Evolutionary conservation across 768 basidiomycete genomes (phyloP).

Genomic region (Amanita phalloides): DNA sequence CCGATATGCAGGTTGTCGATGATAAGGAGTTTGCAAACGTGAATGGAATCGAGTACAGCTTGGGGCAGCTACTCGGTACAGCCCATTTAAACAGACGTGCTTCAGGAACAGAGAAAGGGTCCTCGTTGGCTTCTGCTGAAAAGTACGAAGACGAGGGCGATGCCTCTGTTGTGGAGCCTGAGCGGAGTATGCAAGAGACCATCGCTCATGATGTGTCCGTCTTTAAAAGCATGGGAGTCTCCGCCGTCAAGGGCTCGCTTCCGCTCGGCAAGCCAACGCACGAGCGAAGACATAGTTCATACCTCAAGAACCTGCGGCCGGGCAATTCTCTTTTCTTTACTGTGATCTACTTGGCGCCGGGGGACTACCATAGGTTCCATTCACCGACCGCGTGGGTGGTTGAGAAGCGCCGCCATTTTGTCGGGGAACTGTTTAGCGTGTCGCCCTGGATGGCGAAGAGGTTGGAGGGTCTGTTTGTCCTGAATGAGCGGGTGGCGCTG

Average conservation of each 20-base stretch:
- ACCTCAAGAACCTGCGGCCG: conserved; percentile 42
- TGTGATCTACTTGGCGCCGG: conserved; percentile 96
- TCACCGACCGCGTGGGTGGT: conserved; percentile 96
- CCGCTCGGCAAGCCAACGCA: conserved; percentile 10
- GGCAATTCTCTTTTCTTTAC: conserved; percentile 86
- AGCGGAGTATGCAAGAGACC: conserved; percentile 39
- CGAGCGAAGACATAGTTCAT: conserved; percentile 17
- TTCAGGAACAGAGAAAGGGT: not conserved
- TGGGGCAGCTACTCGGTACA: conserved; percentile 66
- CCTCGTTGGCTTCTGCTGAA: conserved; percentile 20
- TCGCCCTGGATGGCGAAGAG: conserved; percentile 93
- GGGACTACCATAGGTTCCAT: conserved; percentile 98
- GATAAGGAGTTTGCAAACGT: conserved; percentile 92
- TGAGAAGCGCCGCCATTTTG: conserved; percentile 89
- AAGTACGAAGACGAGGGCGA: conserved; percentile 66
- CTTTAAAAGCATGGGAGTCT: conserved; percentile 23
- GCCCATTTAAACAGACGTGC: conserved; percentile 12
- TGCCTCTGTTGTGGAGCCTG: conserved; percentile 60
- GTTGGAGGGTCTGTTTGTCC: conserved; percentile 84
- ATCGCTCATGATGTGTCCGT: conserved; percentile 62
- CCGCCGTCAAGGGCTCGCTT: conserved; percentile 8
- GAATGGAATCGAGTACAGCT: conserved; percentile 92
- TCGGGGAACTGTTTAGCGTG: conserved; percentile 94
- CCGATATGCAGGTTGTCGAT: conserved; percentile 55
- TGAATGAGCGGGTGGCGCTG: conserved; percentile 96